Evolutionary conservation across 441 rosid genomes (phyloP).

Genomic region (Populus hybrid): DNA sequence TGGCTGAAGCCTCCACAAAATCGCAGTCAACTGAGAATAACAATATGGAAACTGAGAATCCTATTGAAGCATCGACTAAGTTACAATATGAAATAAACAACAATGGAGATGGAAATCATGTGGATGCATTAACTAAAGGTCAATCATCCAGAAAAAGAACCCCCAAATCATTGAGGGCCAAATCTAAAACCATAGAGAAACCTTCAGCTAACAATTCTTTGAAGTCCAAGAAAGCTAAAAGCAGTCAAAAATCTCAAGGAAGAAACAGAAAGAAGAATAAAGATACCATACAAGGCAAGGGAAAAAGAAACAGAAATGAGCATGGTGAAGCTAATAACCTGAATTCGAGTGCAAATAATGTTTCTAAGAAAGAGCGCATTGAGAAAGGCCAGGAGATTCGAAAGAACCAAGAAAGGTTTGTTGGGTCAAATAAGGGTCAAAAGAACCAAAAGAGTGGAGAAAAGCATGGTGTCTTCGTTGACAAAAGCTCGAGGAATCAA

Average conservation of each 20-base stretch:
- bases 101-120: slow-evolving; percentile 9
- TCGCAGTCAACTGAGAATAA: not conserved
- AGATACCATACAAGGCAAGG: slow-evolving; percentile 2
- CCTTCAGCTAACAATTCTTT: slow-evolving; percentile 22
- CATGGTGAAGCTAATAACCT: slow-evolving; percentile 22
- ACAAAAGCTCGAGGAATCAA: slow-evolving; percentile 10
- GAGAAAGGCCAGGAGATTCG: slow-evolving; percentile 15
- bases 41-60: slow-evolving; percentile 6
- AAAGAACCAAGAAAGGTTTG: slow-evolving; percentile 22
- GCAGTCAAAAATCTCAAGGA: slow-evolving; percentile 11
- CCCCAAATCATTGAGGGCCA: slow-evolving; percentile 34
- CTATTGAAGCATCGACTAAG: not conserved
- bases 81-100: not conserved
- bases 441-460: slow-evolving; percentile 25
- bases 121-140: slow-evolving; percentile 14
- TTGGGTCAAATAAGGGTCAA: slow-evolving; percentile 15
- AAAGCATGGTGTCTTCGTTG: slow-evolving; percentile 14
- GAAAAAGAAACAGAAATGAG: slow-evolving; percentile 20
- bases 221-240: slow-evolving; percentile 27
- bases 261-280: slow-evolving; percentile 20
- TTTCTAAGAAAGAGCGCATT: slow-evolving; percentile 7
- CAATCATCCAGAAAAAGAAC: slow-evolving; percentile 34
- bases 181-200: slow-evolving; percentile 38
- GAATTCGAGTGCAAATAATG: slow-evolving; percentile 31
- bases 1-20: not conserved